Percentiles rank a stretch among this genome's conserved stretches.
Conservation (phyloP, 139 green algal species). For the Picochlorum sp. region DNA sequence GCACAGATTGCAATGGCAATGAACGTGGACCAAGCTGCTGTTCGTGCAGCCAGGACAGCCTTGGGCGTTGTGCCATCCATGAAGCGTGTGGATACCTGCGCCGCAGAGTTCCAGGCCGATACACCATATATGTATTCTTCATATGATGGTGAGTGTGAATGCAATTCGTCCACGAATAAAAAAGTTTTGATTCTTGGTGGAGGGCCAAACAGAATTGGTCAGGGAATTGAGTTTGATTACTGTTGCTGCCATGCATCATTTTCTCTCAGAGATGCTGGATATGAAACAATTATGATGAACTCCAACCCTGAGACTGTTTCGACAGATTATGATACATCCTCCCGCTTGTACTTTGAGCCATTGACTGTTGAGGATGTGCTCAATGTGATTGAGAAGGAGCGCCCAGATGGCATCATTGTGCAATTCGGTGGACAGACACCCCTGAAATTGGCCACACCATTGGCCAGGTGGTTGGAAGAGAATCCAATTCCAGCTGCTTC, state of each 20-base stretch:
- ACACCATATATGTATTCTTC: constrained; percentile 94
- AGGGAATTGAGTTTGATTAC: constrained; percentile 99
- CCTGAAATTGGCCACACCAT: constrained; percentile 77
- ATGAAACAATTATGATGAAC: constrained; percentile 99
- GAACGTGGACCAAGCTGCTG: constrained; percentile 31
- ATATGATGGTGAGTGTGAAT: constrained; percentile 89
- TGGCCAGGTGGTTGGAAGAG: constrained; percentile 68
- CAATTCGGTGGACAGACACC: constrained; percentile 99
- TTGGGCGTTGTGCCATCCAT: constrained; percentile 70
- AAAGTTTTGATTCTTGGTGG: constrained; percentile 98
- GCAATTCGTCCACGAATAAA: constrained; percentile 46
- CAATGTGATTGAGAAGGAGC: constrained; percentile 92
- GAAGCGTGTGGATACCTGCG: constrained; percentile 99
- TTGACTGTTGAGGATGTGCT: constrained; percentile 91
- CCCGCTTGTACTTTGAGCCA: constrained; percentile 98
- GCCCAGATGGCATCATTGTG: constrained; percentile 97
- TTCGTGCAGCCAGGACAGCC: constrained; percentile 51
- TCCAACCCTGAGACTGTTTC: constrained; percentile 98
- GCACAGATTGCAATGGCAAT: constrained; percentile 63
- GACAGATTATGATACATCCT: constrained; percentile 97
- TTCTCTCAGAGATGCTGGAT: constrained; percentile 67
- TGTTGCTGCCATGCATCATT: constrained; percentile 99
- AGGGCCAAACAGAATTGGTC: constrained; percentile 98
- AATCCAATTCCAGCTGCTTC: constrained; percentile 64
- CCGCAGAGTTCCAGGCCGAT: constrained; percentile 94